Conservation (phyloP, 1,139 yeast species). For the Hemisphaericaspora lyxosophila region DNA sequence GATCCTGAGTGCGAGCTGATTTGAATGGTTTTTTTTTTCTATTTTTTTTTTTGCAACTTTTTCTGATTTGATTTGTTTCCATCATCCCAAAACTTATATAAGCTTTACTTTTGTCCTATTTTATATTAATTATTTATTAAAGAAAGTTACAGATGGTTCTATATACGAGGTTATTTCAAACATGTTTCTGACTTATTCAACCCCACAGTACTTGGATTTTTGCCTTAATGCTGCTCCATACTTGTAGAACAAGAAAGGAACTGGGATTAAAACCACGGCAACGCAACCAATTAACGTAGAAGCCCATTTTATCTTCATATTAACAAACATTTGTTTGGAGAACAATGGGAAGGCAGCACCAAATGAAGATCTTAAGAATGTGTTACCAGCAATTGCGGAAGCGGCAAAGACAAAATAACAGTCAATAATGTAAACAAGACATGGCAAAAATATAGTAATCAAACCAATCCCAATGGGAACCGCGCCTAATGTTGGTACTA, state of each 20-base stretch:
- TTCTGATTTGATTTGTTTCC: neutral
- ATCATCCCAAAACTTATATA: neutral
- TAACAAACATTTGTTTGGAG: slow-evolving; percentile 66
- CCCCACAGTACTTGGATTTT: slow-evolving; percentile 49
- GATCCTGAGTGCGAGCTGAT: slow-evolving; percentile 47
- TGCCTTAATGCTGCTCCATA: slow-evolving; percentile 63
- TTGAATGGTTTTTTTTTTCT: no score
- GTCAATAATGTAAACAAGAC: slow-evolving; percentile 78
- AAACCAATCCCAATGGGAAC: slow-evolving; percentile 72
- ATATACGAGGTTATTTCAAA: neutral
- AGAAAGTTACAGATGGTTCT: no score
- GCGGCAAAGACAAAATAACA: slow-evolving; percentile 77
- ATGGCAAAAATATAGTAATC: slow-evolving; percentile 70
- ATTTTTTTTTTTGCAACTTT: neutral
- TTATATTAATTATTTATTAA: no score
- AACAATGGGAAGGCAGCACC: slow-evolving; percentile 52
- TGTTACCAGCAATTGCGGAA: slow-evolving; percentile 84
- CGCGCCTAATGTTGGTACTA: slow-evolving; percentile 76
- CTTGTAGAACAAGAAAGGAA: slow-evolving; percentile 66
- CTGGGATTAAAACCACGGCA: slow-evolving; percentile 62
- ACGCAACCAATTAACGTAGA: slow-evolving; percentile 75
- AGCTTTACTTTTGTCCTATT: no score
- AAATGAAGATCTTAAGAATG: slow-evolving; percentile 64
- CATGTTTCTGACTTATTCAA: neutral
- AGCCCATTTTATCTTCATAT: slow-evolving; percentile 81